Evolutionary conservation across 1,139 yeast genomes (phyloP).

Genomic region (Geotrichum carabidarum): DNA sequence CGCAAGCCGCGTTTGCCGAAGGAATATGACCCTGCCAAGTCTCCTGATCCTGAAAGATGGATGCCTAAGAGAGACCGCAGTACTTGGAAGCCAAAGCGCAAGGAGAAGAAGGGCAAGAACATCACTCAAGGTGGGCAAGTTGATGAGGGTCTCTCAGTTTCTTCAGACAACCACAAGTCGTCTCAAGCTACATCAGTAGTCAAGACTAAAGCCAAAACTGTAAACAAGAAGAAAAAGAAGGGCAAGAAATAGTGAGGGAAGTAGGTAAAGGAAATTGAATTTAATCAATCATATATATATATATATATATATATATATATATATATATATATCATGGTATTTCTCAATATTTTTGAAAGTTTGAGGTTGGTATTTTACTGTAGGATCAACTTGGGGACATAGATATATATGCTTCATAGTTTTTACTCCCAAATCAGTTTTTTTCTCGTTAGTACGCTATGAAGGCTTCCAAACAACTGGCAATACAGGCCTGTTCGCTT

Average conservation of each 20-base stretch:
- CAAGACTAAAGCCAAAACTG: constrained; percentile 35
- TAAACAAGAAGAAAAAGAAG: constrained; percentile 49
- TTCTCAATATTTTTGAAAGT: too few species aligned
- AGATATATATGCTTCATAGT: too few species aligned
- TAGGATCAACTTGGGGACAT: too few species aligned
- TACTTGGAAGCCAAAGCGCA: constrained; percentile 67
- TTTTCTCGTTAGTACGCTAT: not conserved
- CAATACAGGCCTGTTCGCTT: not conserved
- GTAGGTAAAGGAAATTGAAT: not conserved
- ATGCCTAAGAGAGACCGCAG: constrained; percentile 80
- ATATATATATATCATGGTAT: too few species aligned
- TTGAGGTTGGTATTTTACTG: too few species aligned
- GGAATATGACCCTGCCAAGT: constrained; percentile 39
- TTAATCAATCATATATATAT: too few species aligned
- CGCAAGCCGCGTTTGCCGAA: constrained; percentile 40
- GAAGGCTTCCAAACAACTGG: not conserved
- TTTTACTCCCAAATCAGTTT: too few species aligned
- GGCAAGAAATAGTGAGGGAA: constrained; percentile 34
- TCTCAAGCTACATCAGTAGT: constrained; percentile 26
- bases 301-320: too few species aligned
- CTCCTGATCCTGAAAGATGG: constrained; percentile 78
- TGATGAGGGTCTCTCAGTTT: constrained; percentile 45
- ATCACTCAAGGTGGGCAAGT: constrained; percentile 68
- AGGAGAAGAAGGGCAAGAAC: constrained; percentile 43
- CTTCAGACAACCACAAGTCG: constrained; percentile 35